A percentile compares a stretch with the other conserved stretches of the same genome.
These are phyloP conservation scores for Leptodontidium sp. DNA, from an alignment of 2,329 filamentous ascomycete species.

Conservation along the genomic window DNA sequence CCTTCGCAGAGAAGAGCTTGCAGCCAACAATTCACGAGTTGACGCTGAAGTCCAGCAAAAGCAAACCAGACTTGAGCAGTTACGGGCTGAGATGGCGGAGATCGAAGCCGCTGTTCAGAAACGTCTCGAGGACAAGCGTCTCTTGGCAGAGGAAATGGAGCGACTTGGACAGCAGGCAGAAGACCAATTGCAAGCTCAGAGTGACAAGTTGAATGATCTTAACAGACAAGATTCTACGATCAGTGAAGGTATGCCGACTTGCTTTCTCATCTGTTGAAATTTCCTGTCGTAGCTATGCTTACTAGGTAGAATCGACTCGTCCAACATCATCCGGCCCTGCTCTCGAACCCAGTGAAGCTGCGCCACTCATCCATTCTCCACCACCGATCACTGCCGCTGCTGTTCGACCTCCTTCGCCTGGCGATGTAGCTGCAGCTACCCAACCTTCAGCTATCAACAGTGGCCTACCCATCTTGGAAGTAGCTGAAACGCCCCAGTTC, in stretches of 20 bases:
- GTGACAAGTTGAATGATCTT: conserved; percentile 46
- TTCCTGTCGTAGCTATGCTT: background rate
- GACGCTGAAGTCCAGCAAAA: conserved; percentile 46
- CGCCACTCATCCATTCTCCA: background rate
- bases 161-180: conserved; percentile 47
- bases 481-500: background rate
- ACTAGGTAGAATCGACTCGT: background rate
- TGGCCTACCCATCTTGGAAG: background rate
- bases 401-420: background rate
- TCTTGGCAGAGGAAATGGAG: conserved; percentile 47
- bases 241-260: conserved; percentile 37
- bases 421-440: too few species aligned
- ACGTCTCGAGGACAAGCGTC: conserved; percentile 46
- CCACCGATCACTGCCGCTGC: background rate
- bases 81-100: conserved; percentile 45
- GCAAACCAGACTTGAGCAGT: conserved; percentile 42
- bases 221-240: conserved; percentile 39
- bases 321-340: background rate
- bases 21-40: conserved; percentile 43
- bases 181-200: conserved; percentile 46
- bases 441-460: background rate
- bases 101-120: conserved; percentile 45
- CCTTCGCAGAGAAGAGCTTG: conserved; percentile 45
- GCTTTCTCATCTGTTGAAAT: background rate
- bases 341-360: background rate